Base-by-base conservation (phyloP, 2,329 filamentous ascomycete genomes). In the Chalaropsis ovoidea region DNA sequence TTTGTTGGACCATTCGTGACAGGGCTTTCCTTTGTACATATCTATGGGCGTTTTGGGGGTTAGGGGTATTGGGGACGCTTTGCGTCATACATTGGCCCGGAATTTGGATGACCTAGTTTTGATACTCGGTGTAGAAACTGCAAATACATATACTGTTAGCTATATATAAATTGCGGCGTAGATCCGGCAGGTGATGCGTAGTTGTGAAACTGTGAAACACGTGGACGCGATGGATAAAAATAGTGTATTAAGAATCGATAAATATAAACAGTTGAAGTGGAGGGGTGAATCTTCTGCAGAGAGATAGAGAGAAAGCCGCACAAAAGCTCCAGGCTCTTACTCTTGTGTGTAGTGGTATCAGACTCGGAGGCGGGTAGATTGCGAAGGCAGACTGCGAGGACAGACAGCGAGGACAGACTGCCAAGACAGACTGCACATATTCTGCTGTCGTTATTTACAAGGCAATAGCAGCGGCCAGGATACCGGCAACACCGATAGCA, bases 381-480 rank as follows among this genome's bases (percentile, higher is more conserved):
- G 31, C 31, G 31, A 31, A 6, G 31, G 6, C 45, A 49, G 45
- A 49, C 19, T 17, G 22, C 22, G n/a, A n/a, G n/a, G n/a, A n/a
- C n/a, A n/a, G n/a, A n/a, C n/a, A n/a, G n/a, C n/a, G n/a, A n/a
- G n/a, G n/a, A n/a, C n/a, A n/a, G 31, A 31, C 31, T 31, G 31
- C 31, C 3, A 31, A 6, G 31, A 31, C 45, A 49, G 45, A 49
- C 19, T 17, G 22, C 22, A 49, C 10, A 49, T 11, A 49, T n/a
- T 13, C 45, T 49, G 45, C 22, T 24, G 8, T 11, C 19, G 10
- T 22, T 10, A 22, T 19, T 49, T 22, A 63, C 24, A 63, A 45
- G 41, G 56, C 47, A 62, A 49, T 54, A 62, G 62, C 58, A 60
- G 35, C 22, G 42, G 62, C 42, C 54, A 52, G 4, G 31, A 68